Evolutionary conservation across 1,139 yeast species (phyloP).

Genomic region (Geotrichum candidum): DNA sequence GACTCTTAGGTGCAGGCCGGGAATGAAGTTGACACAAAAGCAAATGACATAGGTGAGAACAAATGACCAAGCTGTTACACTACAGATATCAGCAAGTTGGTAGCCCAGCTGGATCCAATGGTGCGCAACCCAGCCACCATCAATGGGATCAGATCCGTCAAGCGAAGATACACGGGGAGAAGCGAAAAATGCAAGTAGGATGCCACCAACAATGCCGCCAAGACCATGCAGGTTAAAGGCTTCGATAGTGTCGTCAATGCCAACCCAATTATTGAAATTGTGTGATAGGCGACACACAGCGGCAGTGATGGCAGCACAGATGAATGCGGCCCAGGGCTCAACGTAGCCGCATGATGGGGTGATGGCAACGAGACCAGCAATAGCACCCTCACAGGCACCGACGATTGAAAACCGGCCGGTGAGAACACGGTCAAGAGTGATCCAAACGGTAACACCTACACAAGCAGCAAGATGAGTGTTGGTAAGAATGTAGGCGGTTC

Average conservation of each 20-base stretch:
- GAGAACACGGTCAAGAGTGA: constrained; percentile 75
- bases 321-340: constrained; percentile 84
- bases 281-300: constrained; percentile 84
- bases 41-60: constrained; percentile 76
- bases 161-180: constrained; percentile 83
- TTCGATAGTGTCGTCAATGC: constrained; percentile 90
- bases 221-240: constrained; percentile 96
- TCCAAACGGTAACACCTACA: constrained; percentile 90
- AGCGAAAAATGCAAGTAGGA: constrained; percentile 87
- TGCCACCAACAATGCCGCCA: constrained; percentile 84
- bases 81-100: constrained; percentile 76
- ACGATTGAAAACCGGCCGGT: constrained; percentile 92
- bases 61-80: constrained; percentile 67
- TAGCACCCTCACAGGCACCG: constrained; percentile 89
- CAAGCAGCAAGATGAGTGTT: constrained; percentile 87
- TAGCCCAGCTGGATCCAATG: constrained; percentile 87
- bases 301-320: constrained; percentile 77
- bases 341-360: constrained; percentile 93
- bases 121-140: constrained; percentile 89
- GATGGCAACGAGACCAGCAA: constrained; percentile 93
- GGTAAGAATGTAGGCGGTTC: constrained; percentile 78
- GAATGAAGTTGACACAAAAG: constrained; percentile 65
- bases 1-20: constrained; percentile 75
- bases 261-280: constrained; percentile 70
- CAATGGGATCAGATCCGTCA: constrained; percentile 68